Conservation (phyloP, 2,329 filamentous ascomycete species). For the Macrophomina tecta region DNA sequence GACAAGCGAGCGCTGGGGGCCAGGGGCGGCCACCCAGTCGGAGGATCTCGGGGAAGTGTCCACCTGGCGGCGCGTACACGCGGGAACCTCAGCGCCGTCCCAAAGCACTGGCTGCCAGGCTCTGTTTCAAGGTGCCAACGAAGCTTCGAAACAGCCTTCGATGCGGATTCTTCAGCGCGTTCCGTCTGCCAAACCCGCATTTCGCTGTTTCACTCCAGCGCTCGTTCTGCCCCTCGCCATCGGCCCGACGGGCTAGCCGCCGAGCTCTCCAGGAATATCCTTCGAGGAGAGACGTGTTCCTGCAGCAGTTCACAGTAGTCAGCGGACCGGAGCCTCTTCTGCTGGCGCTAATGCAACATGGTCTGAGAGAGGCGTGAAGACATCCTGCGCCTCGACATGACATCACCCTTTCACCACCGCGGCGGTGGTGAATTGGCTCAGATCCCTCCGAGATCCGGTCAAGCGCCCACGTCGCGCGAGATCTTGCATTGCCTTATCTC, state of each 20-base stretch:
- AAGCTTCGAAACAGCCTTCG: neutral
- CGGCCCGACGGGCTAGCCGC: conserved; percentile 15
- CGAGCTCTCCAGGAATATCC: neutral
- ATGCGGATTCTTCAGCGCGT: neutral
- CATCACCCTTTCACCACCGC: conserved; percentile 1
- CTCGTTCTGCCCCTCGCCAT: neutral
- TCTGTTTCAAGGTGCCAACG: conserved; percentile 4
- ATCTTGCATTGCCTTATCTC: neutral
- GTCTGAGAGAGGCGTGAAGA: conserved; percentile 2
- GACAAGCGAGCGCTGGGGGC: conserved; percentile 15
- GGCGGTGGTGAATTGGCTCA: conserved; percentile 14
- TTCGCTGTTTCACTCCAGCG: neutral
- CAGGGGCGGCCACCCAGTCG: conserved; percentile 10
- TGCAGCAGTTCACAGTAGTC: neutral
- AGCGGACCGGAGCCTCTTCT: neutral
- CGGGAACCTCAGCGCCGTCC: conserved; percentile 19
- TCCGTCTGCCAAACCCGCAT: too few species aligned
- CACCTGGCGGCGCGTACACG: conserved; percentile 15
- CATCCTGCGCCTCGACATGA: conserved; percentile 1
- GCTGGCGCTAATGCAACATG: conserved; percentile 16
- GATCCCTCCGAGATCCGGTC: neutral
- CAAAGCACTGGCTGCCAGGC: neutral
- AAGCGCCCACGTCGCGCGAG: conserved; percentile 13
- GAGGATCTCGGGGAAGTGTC: conserved; percentile 14
- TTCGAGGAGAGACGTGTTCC: conserved; percentile 13